Percentiles rank a stretch among this genome's conserved stretches.
phyloP scores from a whole-genome alignment of 345 rosid genomes.

The Trapa incisa region DNA sequence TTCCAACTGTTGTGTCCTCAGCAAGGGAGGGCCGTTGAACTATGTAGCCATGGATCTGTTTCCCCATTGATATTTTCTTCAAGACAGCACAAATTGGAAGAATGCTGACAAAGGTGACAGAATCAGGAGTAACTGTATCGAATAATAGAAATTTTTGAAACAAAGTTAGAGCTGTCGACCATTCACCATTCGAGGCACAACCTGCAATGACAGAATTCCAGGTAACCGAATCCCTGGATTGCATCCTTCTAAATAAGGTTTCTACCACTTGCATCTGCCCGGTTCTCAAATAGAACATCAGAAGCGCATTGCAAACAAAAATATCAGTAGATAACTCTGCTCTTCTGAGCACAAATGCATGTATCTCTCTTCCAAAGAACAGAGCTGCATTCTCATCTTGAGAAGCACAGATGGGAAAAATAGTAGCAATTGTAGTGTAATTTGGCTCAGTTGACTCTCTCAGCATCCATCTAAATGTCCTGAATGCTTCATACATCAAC shows the following conservation, averaged over 20 bases:
- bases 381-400: slow-evolving; percentile 27
- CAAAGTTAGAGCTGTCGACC: slow-evolving; percentile 43
- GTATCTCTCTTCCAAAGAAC: slow-evolving; percentile 48
- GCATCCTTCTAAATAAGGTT: slow-evolving; percentile 44
- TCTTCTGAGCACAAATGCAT: slow-evolving; percentile 46
- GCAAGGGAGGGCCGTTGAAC: slow-evolving; percentile 25
- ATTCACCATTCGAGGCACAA: slow-evolving; percentile 46
- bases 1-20: slow-evolving; percentile 28
- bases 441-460: slow-evolving; percentile 40
- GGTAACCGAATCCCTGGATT: slow-evolving; percentile 59
- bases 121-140: slow-evolving; percentile 35
- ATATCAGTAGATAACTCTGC: slow-evolving; percentile 33
- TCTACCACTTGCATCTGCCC: slow-evolving; percentile 49
- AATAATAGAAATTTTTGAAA: slow-evolving; percentile 34
- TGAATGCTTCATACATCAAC: slow-evolving; percentile 37
- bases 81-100: slow-evolving; percentile 62
- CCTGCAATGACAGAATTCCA: slow-evolving; percentile 83
- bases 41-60: slow-evolving; percentile 36
- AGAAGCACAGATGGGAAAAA: slow-evolving; percentile 53
- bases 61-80: slow-evolving; percentile 32
- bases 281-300: slow-evolving; percentile 57
- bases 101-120: slow-evolving; percentile 50
- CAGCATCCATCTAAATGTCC: slow-evolving; percentile 47
- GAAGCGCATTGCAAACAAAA: slow-evolving; percentile 56
- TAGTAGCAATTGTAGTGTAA: slow-evolving; percentile 40